These are phyloP conservation scores for Typha latifolia DNA, from an alignment of 176 grass and related monocot species.

Conservation along the genomic window DNA sequence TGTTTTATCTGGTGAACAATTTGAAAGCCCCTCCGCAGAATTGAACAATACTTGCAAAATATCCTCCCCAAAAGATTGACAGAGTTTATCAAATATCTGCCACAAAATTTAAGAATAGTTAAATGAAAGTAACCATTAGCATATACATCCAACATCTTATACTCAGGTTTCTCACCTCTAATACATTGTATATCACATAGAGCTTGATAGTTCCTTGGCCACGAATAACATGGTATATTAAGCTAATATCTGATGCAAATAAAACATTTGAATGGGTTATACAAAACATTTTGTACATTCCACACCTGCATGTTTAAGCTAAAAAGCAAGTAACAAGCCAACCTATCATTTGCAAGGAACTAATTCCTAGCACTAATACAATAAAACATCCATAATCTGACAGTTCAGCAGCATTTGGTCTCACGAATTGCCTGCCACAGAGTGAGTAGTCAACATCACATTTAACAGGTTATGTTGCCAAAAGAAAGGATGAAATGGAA, in stretches of 20 bases:
- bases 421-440: conserved; percentile 71
- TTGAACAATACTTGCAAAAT: conserved; percentile 96
- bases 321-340: conserved; percentile 8
- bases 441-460: conserved; percentile 2
- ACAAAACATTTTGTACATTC: background rate
- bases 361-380: conserved; percentile 79
- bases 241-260: conserved; percentile 86
- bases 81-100: conserved; percentile 98
- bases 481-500: background rate
- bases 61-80: conserved; percentile 98
- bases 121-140: background rate
- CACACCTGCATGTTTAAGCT: background rate
- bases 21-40: conserved; percentile 84
- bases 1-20: conserved; percentile 50
- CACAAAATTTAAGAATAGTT: conserved; percentile 11
- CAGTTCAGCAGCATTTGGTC: conserved; percentile 83
- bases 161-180: conserved; percentile 69
- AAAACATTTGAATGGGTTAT: conserved; percentile 22
- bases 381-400: conserved; percentile 97
- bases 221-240: conserved; percentile 99
- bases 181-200: conserved; percentile 97
- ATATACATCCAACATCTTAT: conserved; percentile 11
- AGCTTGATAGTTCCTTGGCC: conserved; percentile 95
- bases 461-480: background rate
- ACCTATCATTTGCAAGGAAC: conserved; percentile 93